Base-by-base conservation (phyloP, 352 stramenopile genomes). In the Blastocystis sp. region DNA sequence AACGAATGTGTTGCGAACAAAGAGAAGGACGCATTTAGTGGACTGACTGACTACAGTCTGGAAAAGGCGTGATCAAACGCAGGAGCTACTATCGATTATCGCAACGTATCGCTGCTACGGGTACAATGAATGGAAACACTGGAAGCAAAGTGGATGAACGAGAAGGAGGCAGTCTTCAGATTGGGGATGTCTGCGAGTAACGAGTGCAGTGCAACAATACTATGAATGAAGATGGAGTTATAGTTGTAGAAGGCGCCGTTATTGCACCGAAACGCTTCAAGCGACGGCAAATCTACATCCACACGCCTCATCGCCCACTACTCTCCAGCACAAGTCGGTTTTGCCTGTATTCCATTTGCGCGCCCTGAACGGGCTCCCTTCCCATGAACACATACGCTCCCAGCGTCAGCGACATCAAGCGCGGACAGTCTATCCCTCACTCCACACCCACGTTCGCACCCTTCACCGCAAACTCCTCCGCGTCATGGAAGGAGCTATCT, bases 141-240 rank as follows among this genome's bases (percentile, higher is more conserved):
- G 24, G 66, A 24, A 1, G 37, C 24, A 77, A 77, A 77, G n/a
- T 16, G 33, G 16, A 35, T 45, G n/a, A 4, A 51, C 16, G 16
- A 29, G 29, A 77, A 77, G 21, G 33, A 77, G 33, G 50, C 50
- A 9, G 3, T 16, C 2, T 51, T 16, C 45, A 55, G 45, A 19
- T 6, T 16, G 45, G 45, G 45, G 16, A 55, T 55, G 45, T 55
- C 45, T 55, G 16, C 16, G 9, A 6, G 6, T 55, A 6, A 55
- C 3, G 39, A 1, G 16, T 19, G 4, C 3, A 55, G 26, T 2
- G 0, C 24, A 6, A 24, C 31, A 3, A 16, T 51, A 55, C 50
- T 77, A 35, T 24, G 26, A 45, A 77, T 77, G 6, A 16, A 13
- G n/a, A 77, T 41, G n/a, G 66, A 77, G 33, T 77, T 55, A 19